Evolutionary conservation across 1,139 yeast genomes (phyloP), one percentile per base, ranked within the genome.

Genomic region (Lodderomyces jiufengensis): DNA sequence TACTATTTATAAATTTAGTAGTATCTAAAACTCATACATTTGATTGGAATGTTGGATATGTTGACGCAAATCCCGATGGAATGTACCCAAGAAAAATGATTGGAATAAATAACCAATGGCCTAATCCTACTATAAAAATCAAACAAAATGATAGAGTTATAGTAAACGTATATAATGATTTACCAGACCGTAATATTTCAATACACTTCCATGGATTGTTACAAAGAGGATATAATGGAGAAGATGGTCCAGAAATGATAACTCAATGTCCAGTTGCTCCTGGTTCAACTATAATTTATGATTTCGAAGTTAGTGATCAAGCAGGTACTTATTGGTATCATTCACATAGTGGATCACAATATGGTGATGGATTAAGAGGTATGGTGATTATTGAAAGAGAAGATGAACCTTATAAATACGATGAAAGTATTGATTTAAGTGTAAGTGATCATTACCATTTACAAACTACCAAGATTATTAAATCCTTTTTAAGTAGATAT

Each of bases 271-370:
- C 95, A 25, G 79, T 86, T 41, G 77, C 84, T 9, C 84, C 94
- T 1, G 86, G 86, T 20, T 71, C 69, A 40, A 74, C 83, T 9
- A 73, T 83, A 60, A 55, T 76, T 37, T 78, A 80, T 68, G 86
- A 90, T 66, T 90, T 90, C 59, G 83, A 95, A 9, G 87, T 87
- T 31, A 70, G 70, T 9, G 78, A 80, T 55, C 96, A 90, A 57
- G 75, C 71, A 32, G 97, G 97, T 44, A 76, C 95, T 4, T 90
- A 73, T 68, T 90, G 97, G 97, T 90, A 90, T 66, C 97, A 90
- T 60, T 84, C 96, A 10, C 97, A 90, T 61, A 76, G 85, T 20
- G 72, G 76, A 9, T 82, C 85, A 41, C 95, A 88, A 57, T 90
- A 88, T 54, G 85, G 92, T 51, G 97, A 90, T 57, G 97, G 97